Evolutionary conservation across 169 alveolate genomes (phyloP).

Genomic region (Blepharisma undulans): DNA sequence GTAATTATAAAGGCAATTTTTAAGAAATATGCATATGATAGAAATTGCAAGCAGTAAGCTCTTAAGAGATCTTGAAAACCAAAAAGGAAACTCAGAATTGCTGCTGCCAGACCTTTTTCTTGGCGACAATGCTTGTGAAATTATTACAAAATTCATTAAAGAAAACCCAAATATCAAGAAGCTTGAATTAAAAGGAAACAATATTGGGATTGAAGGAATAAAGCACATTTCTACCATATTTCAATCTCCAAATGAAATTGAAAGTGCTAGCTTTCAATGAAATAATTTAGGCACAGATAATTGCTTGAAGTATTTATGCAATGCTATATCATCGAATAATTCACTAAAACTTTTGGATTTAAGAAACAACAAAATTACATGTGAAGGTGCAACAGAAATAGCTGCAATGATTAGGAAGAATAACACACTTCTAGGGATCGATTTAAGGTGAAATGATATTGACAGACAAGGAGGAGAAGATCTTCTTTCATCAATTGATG

Average conservation of each 20-base stretch:
- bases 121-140: slow-evolving; percentile 17
- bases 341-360: background rate
- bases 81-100: background rate
- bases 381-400: slow-evolving; percentile 26
- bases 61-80: background rate
- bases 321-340: background rate
- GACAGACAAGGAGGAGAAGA: slow-evolving; percentile 22
- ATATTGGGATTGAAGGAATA: background rate
- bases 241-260: background rate
- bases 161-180: slow-evolving; percentile 20
- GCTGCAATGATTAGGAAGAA: slow-evolving; percentile 1
- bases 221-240: background rate
- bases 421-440: background rate
- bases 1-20: background rate
- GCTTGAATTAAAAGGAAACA: slow-evolving; percentile 21
- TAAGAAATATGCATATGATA: background rate
- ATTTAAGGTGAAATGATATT: slow-evolving; percentile 37
- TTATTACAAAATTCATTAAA: background rate
- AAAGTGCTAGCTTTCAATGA: background rate
- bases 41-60: background rate
- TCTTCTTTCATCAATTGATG: background rate
- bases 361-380: slow-evolving; percentile 5
- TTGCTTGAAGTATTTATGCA: background rate
- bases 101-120: background rate
- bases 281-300: background rate